Base-by-base conservation (phyloP, 108 stramenopile genomes). In the Cyclotella atomus region DNA sequence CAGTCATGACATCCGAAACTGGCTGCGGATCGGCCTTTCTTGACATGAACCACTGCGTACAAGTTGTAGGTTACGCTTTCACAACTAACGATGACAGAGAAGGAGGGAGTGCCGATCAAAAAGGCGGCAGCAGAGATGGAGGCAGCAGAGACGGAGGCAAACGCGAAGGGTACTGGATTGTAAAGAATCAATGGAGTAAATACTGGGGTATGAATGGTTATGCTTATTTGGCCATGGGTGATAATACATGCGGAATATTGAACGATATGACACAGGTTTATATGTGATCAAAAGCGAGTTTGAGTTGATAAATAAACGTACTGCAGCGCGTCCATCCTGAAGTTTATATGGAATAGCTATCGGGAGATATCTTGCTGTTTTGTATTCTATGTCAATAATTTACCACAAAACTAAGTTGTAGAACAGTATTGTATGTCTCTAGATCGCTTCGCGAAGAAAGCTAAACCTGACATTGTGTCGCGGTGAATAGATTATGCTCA, bases 191-290 rank as follows among this genome's bases (percentile, higher is more conserved):
- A 68, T 95, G 94, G 94, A 84, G 85, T 10, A 50, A 33, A 0
- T 85, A 85, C 54, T 95, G 91, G 91, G 94, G 94, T 0, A 89
- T 89, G 87, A 82, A 76, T 74, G 94, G 94, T 2, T 95, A 95
- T 61, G 91, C 89, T 2, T 95, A 90, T 68, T 88, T 95, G 0
- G 86, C 91, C 0, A 95, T 95, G 94, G 94, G 94, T 19, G 89
- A 74, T 0, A 95, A 95, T 61, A 95, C 94, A 0, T 95, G 94
- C 72, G 94, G 94, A 3, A 89, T 95, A 34, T 69, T 95, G 72
- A 95, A 95, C 41, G 94, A 95, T 60, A 92, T 95, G 91, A 90
- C 91, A 14, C 85, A 89, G 74, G 94, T 70, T 33, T 68, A 68
- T 15, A 68, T 68, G 66, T 59, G n/a, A n/a, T n/a, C n/a, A n/a